Percentiles rank a stretch among this genome's conserved stretches.
phyloP scores from a whole-genome alignment of 768 basidiomycete genomes.

The Tricholoma sp. region DNA sequence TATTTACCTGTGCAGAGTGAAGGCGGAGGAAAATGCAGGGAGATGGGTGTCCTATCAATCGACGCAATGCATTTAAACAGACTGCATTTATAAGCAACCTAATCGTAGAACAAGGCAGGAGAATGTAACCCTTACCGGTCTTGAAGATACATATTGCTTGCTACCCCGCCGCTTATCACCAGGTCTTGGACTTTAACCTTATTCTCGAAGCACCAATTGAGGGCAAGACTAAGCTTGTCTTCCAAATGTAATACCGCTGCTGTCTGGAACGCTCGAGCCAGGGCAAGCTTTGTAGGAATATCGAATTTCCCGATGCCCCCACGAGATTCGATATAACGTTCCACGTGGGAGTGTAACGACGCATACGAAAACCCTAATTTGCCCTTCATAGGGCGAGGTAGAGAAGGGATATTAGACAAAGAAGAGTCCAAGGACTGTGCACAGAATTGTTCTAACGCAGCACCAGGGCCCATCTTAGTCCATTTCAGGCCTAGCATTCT shows the following conservation, averaged over 20 bases:
- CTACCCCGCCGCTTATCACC: slow-evolving; percentile 91
- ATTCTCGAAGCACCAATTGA: slow-evolving; percentile 37
- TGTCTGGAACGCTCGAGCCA: slow-evolving; percentile 71
- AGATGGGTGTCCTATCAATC: slow-evolving; percentile 24
- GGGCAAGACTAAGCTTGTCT: slow-evolving; percentile 60
- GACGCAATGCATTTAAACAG: slow-evolving; percentile 21
- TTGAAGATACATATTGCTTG: slow-evolving; percentile 74
- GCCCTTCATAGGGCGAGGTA: slow-evolving; percentile 46
- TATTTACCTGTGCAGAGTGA: slow-evolving; percentile 73
- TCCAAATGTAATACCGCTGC: slow-evolving; percentile 70
- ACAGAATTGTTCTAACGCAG: slow-evolving; percentile 76
- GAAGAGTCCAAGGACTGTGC: slow-evolving; percentile 25
- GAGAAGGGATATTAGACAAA: slow-evolving; percentile 28
- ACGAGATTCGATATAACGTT: slow-evolving; percentile 44
- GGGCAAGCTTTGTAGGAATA: slow-evolving; percentile 31
- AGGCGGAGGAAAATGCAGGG: slow-evolving; percentile 69
- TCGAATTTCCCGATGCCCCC: slow-evolving; percentile 41
- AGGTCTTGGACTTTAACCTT: slow-evolving; percentile 49
- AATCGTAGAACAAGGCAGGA: not conserved
- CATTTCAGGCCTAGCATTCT: slow-evolving; percentile 64
- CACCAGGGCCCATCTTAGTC: slow-evolving; percentile 62
- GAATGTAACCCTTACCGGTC: slow-evolving; percentile 39
- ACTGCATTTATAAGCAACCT: not conserved
- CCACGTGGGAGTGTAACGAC: slow-evolving; percentile 67
- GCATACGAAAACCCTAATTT: slow-evolving; percentile 73